Evolutionary conservation across 2,329 filamentous ascomycete genomes (phyloP).

Genomic region (Furcasterigmium sp.): DNA sequence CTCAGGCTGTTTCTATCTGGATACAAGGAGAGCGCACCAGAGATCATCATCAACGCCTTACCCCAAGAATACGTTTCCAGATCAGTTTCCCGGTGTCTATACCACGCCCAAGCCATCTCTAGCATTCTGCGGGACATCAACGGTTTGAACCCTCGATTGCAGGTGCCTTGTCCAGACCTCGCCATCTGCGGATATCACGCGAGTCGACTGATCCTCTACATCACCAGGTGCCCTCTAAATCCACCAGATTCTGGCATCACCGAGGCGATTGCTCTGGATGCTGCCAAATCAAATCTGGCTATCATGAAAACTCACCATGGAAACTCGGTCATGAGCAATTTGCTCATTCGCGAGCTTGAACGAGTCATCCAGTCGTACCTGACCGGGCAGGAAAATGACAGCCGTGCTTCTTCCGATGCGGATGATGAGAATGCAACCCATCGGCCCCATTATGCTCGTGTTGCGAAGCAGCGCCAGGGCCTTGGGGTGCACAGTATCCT

Average conservation of each 20-base stretch:
- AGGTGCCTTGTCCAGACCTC: constrained; percentile 24
- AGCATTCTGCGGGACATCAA: constrained; percentile 22
- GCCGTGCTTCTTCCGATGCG: background rate
- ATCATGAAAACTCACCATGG: background rate
- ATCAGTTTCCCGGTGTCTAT: constrained; percentile 25
- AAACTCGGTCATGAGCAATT: background rate
- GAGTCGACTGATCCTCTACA: constrained; percentile 29
- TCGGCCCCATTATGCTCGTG: constrained; percentile 17
- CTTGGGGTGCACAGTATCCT: constrained; percentile 34
- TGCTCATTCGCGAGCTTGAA: background rate
- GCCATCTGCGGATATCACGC: constrained; percentile 36
- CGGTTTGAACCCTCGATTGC: constrained; percentile 18
- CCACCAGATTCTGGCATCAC: constrained; percentile 11
- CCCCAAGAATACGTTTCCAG: constrained; percentile 17
- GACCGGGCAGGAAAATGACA: background rate
- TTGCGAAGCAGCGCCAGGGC: constrained; percentile 23
- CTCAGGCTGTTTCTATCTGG: constrained; percentile 33
- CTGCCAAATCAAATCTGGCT: background rate
- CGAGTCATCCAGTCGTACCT: background rate
- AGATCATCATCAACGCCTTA: constrained; percentile 13
- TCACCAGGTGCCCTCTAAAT: constrained; percentile 12
- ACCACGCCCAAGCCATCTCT: constrained; percentile 20
- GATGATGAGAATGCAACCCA: constrained; percentile 14
- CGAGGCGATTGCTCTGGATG: background rate
- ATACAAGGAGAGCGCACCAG: constrained; percentile 31